Base-by-base conservation (phyloP, 2,329 filamentous ascomycete genomes). In the Clonostachys sp. region DNA sequence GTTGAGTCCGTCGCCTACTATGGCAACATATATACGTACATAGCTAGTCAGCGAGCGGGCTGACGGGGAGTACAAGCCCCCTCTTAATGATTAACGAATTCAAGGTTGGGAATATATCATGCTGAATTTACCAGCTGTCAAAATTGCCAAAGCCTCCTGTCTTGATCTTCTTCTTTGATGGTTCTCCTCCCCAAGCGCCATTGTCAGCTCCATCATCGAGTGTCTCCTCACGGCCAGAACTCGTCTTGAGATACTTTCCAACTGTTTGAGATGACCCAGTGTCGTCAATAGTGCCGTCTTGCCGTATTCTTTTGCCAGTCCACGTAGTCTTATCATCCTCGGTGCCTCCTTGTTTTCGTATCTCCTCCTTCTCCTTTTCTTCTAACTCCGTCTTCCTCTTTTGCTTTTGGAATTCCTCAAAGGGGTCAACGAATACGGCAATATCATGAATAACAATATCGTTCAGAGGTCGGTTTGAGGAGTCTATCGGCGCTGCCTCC, bases 281-380 rank as follows among this genome's bases (percentile, higher is more conserved):
- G 20, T 63, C 61, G 2, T 77, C 76, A 2, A 82, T 72, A 0
- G 74, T 81, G 1, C 83, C 86, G 57, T 86, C 81, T 2, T 73
- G 77, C 24, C 91, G 75, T 44, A 99, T 82, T 39, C 91, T 76
- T 71, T 97, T 99, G 5, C 94, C 94, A 4, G 94, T 97, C 94
- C 94, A 99, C 4, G 94, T 99, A 3, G 89, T 86, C 62, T 81
- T 83, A 58, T 97, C 91, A 60, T 96, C 92, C 46, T 95, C 92
- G 2, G 84, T 87, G 4, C 87, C 88, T 30, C 88, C 89, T 46
- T 75, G 72, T 48, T 73, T 71, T 59, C 74, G 73, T 12, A 88
- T 73, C 55, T 85, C 80, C 51, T 84, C 84, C 50, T 80, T 78
- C 47, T 78, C 71, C 48, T 76, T 74, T 36, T 78, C 79, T 7